phyloP scores from a whole-genome alignment of 805 yeast species.

The Wickerhamiella parazyma region DNA sequence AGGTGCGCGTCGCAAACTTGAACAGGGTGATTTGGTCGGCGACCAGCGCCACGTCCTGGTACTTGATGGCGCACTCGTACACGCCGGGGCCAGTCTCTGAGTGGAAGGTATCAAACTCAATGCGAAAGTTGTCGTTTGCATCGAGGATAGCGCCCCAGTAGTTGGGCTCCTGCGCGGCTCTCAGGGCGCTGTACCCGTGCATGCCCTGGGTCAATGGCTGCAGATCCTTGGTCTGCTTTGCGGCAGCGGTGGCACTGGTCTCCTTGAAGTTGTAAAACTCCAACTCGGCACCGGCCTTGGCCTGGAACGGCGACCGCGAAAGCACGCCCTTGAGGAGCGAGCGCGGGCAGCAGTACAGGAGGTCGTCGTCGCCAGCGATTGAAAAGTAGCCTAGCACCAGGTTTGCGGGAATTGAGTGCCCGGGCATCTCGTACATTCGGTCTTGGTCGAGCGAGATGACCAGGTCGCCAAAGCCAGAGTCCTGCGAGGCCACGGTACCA shows the following conservation, averaged over 20 bases:
- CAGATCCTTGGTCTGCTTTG: constrained; percentile 17
- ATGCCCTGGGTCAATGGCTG: constrained; percentile 25
- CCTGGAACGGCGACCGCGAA: neutral
- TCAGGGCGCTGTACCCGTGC: constrained; percentile 27
- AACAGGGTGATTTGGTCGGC: constrained; percentile 25
- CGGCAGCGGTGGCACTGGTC: constrained; percentile 14
- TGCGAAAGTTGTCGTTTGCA: constrained; percentile 16
- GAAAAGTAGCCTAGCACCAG: constrained; percentile 22
- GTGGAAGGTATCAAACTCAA: constrained; percentile 26
- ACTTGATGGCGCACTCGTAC: constrained; percentile 26
- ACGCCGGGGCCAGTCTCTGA: constrained; percentile 29
- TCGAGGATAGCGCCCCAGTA: constrained; percentile 22
- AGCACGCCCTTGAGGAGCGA: constrained; percentile 17
- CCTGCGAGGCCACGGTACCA: constrained; percentile 20
- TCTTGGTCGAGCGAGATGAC: constrained; percentile 20
- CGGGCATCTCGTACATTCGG: constrained; percentile 19
- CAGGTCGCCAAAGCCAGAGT: constrained; percentile 24
- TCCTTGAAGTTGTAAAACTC: constrained; percentile 25
- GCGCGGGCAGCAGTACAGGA: constrained; percentile 25
- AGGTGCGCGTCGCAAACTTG: constrained; percentile 22
- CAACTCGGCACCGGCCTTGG: constrained; percentile 24
- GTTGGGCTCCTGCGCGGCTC: constrained; percentile 22
- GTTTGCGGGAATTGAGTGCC: constrained; percentile 18
- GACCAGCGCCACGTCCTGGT: constrained; percentile 20
- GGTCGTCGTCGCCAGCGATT: constrained; percentile 16